Conservation (phyloP, 2,329 filamentous ascomycete species). For the Cercospora sesami region DNA sequence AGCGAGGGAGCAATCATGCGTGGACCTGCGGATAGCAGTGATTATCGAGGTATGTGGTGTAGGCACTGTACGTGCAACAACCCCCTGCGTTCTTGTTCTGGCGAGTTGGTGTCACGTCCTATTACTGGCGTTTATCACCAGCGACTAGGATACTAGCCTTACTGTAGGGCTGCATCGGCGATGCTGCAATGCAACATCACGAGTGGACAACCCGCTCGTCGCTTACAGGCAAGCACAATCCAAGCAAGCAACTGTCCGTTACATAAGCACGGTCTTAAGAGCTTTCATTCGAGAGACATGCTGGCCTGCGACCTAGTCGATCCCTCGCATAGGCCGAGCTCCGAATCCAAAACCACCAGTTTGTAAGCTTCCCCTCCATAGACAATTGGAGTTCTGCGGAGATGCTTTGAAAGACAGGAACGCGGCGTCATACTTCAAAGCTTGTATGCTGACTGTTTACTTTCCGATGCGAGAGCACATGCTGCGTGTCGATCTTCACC, state of each 20-base stretch:
- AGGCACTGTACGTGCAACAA: not conserved
- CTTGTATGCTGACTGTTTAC: not conserved
- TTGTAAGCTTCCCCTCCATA: not conserved
- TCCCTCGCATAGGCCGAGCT: not conserved
- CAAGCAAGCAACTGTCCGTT: not conserved
- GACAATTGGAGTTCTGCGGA: not conserved
- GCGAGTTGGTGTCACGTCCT: not conserved
- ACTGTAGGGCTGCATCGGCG: conserved; percentile 5
- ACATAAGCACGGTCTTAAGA: not conserved
- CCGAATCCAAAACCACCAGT: not conserved
- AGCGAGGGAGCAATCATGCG: not conserved
- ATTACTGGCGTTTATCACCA: not conserved
- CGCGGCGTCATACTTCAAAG: not conserved
- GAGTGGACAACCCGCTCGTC: not conserved
- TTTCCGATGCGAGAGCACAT: not conserved
- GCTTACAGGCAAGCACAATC: not conserved
- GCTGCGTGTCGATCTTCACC: not conserved
- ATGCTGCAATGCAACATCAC: not conserved
- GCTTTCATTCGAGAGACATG: not conserved
- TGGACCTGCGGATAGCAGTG: not conserved
- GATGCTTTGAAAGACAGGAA: not conserved
- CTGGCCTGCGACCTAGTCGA: not conserved
- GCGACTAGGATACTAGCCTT: not conserved
- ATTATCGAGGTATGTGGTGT: not conserved
- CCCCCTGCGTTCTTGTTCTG: not conserved